phyloP scores from a whole-genome alignment of 169 alveolate species.

The Eimeria praecox region DNA sequence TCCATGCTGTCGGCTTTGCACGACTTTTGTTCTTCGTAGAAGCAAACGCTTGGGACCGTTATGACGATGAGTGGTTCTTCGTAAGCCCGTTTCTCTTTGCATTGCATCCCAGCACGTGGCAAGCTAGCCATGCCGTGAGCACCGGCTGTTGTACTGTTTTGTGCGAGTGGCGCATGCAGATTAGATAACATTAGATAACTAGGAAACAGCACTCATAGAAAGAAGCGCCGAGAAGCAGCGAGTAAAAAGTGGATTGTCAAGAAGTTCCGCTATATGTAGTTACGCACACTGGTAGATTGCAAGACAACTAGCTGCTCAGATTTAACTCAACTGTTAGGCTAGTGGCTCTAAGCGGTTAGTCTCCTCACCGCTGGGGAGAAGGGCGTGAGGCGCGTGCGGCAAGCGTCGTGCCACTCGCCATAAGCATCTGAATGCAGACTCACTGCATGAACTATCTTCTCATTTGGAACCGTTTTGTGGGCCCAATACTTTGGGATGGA shows the following conservation, averaged over 20 bases:
- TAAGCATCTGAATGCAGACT: neutral
- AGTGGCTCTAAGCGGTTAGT: neutral
- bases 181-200: neutral
- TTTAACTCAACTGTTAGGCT: neutral
- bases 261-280: neutral
- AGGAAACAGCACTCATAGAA: neutral
- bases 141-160: neutral
- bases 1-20: neutral
- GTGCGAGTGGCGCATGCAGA: neutral
- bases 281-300: neutral
- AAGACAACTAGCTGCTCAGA: neutral
- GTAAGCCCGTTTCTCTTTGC: neutral
- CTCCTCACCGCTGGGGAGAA: neutral
- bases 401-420: neutral
- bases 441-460: neutral
- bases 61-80: neutral
- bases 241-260: neutral
- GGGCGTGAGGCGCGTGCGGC: neutral
- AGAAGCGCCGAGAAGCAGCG: neutral
- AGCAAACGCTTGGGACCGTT: neutral
- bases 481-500: neutral
- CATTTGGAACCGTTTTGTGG: neutral
- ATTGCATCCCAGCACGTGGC: neutral
- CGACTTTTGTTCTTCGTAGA: neutral
- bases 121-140: neutral